Evolutionary conservation across 495 filamentous ascomycete genomes (phyloP).

Genomic region (Cladorrhinum samala): DNA sequence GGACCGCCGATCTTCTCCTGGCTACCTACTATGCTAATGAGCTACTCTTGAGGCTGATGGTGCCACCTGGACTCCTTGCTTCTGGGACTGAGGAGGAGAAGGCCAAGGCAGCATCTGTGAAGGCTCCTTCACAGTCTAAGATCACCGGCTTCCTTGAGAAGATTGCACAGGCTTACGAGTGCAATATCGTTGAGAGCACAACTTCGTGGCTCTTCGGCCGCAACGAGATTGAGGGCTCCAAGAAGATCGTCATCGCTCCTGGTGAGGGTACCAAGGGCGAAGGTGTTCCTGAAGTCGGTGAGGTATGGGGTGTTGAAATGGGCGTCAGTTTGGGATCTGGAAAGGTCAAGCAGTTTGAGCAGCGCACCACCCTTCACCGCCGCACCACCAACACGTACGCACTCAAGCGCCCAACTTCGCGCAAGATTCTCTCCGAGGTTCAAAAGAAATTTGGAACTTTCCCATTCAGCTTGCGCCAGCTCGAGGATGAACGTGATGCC

Average conservation of each 20-base stretch:
- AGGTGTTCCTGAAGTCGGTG: constrained; percentile 80
- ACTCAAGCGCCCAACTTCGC: constrained; percentile 86
- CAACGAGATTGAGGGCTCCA: constrained; percentile 95
- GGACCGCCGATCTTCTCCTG: constrained; percentile 77
- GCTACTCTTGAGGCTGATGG: constrained; percentile 81
- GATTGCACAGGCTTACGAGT: constrained; percentile 83
- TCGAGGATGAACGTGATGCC: constrained; percentile 91
- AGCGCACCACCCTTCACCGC: constrained; percentile 85
- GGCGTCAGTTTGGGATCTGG: constrained; percentile 85
- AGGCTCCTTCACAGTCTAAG: constrained; percentile 71
- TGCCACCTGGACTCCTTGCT: constrained; percentile 79
- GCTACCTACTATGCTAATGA: constrained; percentile 96
- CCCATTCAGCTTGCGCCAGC: constrained; percentile 94
- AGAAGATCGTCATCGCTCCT: constrained; percentile 93
- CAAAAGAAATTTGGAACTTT: constrained; percentile 96
- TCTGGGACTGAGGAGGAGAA: constrained; percentile 88
- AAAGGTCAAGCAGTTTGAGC: constrained; percentile 85
- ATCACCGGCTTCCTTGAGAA: constrained; percentile 86
- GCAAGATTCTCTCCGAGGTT: constrained; percentile 84
- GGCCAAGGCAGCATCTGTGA: constrained; percentile 77
- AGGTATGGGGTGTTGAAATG: constrained; percentile 97
- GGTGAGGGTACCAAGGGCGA: constrained; percentile 85
- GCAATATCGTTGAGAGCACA: constrained; percentile 92
- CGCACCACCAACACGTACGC: constrained; percentile 84
- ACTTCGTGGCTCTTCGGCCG: constrained; percentile 92